These are phyloP conservation scores for Lepidium didymum DNA, from an alignment of 345 rosid species.

Conservation along the genomic window DNA sequence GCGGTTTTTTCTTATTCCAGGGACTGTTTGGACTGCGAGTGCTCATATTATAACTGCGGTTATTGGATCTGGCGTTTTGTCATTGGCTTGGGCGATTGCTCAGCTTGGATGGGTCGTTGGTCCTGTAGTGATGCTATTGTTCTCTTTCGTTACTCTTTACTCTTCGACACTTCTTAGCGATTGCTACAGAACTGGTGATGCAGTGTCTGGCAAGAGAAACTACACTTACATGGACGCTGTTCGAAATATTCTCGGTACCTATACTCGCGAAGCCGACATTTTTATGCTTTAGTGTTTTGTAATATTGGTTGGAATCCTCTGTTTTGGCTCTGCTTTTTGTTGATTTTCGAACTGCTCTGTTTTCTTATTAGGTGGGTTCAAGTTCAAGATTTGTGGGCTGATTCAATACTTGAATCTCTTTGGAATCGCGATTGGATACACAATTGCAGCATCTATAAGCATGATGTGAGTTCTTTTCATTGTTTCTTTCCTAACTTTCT, in stretches of 20 bases:
- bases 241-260: slow-evolving; percentile 60
- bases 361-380: slow-evolving; percentile 49
- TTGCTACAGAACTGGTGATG: slow-evolving; percentile 62
- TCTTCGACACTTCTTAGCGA: slow-evolving; percentile 63
- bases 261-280: background rate
- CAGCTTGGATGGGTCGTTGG: slow-evolving; percentile 92
- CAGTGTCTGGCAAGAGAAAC: slow-evolving; percentile 59
- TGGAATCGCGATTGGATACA: slow-evolving; percentile 62
- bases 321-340: background rate
- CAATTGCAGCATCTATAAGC: slow-evolving; percentile 74
- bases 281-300: background rate
- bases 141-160: slow-evolving; percentile 58
- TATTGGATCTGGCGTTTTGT: slow-evolving; percentile 84
- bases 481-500: background rate
- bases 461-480: slow-evolving; percentile 47
- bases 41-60: slow-evolving; percentile 84
- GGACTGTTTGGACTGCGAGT: slow-evolving; percentile 75
- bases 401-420: slow-evolving; percentile 67
- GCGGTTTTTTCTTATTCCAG: slow-evolving; percentile 22
- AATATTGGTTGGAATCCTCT: background rate
- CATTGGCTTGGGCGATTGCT: slow-evolving; percentile 79
- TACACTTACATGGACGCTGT: slow-evolving; percentile 76
- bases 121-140: slow-evolving; percentile 67
- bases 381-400: slow-evolving; percentile 57
- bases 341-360: background rate